These are phyloP conservation scores for Suillus lakei DNA, from an alignment of 768 basidiomycete species.

Conservation along the genomic window DNA sequence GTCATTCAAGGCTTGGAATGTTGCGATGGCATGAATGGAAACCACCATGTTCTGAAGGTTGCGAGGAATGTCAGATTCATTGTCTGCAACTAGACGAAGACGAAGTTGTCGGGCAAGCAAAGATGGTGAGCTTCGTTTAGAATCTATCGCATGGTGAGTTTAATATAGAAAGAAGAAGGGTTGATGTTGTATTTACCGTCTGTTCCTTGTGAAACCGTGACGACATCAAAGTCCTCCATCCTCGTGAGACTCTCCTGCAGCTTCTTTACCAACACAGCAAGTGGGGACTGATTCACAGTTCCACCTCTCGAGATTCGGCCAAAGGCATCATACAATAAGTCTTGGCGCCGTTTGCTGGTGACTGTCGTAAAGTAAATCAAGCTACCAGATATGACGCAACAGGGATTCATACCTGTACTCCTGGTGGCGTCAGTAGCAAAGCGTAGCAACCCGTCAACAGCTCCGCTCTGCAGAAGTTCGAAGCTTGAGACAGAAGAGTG, in stretches of 20 bases:
- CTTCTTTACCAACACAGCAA: slow-evolving; percentile 88
- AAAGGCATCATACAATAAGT: slow-evolving; percentile 82
- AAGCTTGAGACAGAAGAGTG: slow-evolving; percentile 91
- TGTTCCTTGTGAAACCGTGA: slow-evolving; percentile 80
- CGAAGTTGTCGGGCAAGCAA: slow-evolving; percentile 92
- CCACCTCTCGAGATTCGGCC: slow-evolving; percentile 54
- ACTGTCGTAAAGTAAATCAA: slow-evolving; percentile 49
- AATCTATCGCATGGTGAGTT: slow-evolving; percentile 53
- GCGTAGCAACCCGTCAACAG: slow-evolving; percentile 84
- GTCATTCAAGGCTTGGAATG: slow-evolving; percentile 95
- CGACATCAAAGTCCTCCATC: slow-evolving; percentile 95
- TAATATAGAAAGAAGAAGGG: slow-evolving; percentile 7
- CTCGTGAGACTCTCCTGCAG: slow-evolving; percentile 94
- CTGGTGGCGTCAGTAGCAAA: slow-evolving; percentile 77
- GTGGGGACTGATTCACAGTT: slow-evolving; percentile 55
- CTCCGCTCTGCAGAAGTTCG: slow-evolving; percentile 91
- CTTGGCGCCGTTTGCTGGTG: slow-evolving; percentile 64
- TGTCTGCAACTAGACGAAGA: slow-evolving; percentile 86
- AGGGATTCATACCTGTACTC: slow-evolving; percentile 30
- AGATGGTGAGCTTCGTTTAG: slow-evolving; percentile 89
- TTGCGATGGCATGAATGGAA: slow-evolving; percentile 97
- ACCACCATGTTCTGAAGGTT: slow-evolving; percentile 90
- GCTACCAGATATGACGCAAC: slow-evolving; percentile 13
- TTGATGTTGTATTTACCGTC: slow-evolving; percentile 60
- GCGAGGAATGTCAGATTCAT: slow-evolving; percentile 87